These are phyloP conservation scores for Davidsoniella virescens DNA, from an alignment of 2,329 filamentous ascomycete genomes.

Conservation along the genomic window DNA sequence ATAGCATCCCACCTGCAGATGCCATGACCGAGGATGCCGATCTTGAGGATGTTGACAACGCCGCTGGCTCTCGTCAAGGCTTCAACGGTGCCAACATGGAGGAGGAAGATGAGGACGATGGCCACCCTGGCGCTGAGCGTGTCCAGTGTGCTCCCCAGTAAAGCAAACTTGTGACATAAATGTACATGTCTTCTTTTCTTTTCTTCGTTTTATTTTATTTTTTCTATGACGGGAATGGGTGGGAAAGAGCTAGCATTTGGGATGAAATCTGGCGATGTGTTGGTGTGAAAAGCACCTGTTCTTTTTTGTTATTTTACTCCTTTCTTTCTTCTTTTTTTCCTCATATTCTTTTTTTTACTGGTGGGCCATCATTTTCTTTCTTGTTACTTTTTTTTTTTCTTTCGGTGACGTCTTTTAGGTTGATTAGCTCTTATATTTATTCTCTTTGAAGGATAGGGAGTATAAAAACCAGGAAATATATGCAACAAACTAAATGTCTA, in stretches of 20 bases:
- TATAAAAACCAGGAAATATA: background rate
- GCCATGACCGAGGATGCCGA: slow-evolving; percentile 84
- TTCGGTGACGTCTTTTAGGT: background rate
- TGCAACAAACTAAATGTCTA: no score
- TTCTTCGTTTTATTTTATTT: background rate
- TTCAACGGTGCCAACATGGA: slow-evolving; percentile 48
- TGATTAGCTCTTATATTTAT: slow-evolving; percentile 1
- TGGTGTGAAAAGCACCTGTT: background rate
- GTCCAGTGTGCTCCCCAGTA: slow-evolving; percentile 84
- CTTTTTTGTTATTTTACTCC: background rate
- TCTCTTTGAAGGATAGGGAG: background rate
- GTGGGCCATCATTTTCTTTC: background rate
- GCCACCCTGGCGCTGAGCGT: slow-evolving; percentile 57
- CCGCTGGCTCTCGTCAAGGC: slow-evolving; percentile 38
- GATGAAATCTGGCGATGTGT: background rate
- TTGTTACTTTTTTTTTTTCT: background rate
- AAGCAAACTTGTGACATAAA: slow-evolving; percentile 16
- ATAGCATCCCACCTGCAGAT: slow-evolving; percentile 56
- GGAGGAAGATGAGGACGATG: slow-evolving; percentile 58
- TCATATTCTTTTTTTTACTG: background rate
- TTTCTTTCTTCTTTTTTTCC: background rate
- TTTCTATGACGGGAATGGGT: background rate
- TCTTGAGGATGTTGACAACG: slow-evolving; percentile 68
- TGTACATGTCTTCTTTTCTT: slow-evolving; percentile 1
- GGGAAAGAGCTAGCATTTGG: background rate